A percentile compares a stretch with the other conserved stretches of the same genome.
Conservation (phyloP, 177 flowering plant genomes). For the Vitis hybrid region DNA sequence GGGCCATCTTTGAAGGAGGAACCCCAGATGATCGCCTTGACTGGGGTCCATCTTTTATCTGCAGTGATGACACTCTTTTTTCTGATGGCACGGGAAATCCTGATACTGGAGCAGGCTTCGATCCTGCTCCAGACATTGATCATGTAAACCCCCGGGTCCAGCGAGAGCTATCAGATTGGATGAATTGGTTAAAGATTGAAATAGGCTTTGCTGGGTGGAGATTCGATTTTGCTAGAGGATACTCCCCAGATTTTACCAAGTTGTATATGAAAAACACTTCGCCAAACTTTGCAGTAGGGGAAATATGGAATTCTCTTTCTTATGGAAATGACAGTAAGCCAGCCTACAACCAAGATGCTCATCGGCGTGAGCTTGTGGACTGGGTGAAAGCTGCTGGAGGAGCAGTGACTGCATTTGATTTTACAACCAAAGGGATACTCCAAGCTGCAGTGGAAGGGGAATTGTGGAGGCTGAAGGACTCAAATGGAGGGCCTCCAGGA, state of each 20-base stretch:
- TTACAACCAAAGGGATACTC: conserved; percentile 69
- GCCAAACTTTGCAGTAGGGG: conserved; percentile 67
- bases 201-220: conserved; percentile 61
- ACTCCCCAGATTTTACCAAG: conserved; percentile 44
- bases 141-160: conserved; percentile 54
- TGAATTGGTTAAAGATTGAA: conserved; percentile 61
- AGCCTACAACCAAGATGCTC: conserved; percentile 42
- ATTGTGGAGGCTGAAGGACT: conserved; percentile 51
- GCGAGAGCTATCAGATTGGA: conserved; percentile 58
- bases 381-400: conserved; percentile 64
- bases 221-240: conserved; percentile 60
- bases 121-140: conserved; percentile 57
- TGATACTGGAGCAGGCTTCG: conserved; percentile 43
- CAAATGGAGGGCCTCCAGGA: conserved; percentile 55
- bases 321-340: conserved; percentile 41
- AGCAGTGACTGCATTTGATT: conserved; percentile 57
- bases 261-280: conserved; percentile 42
- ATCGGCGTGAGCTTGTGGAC: conserved; percentile 40
- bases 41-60: conserved; percentile 61
- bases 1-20: conserved; percentile 70
- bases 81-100: conserved; percentile 53
- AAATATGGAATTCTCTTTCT: conserved; percentile 53
- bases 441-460: conserved; percentile 53
- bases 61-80: conserved; percentile 40
- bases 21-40: conserved; percentile 63